Evolutionary conservation across 163 green algal species (phyloP), one percentile per base, ranked within the genome.

Genomic region (Prototheca wickerhamii): DNA sequence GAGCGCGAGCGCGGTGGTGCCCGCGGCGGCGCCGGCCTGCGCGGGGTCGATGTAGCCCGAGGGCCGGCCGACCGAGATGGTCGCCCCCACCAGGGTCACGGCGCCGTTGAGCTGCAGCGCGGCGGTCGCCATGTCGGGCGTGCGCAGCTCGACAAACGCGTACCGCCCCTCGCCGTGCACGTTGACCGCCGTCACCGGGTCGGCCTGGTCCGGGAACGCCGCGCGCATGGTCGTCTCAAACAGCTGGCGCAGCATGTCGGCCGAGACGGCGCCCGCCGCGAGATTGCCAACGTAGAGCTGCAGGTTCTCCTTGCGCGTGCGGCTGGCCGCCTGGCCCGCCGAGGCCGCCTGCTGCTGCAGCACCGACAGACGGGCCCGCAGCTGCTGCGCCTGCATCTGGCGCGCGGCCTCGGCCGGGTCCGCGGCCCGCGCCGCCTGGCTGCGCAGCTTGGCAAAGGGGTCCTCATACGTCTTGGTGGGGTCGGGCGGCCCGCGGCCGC

Each of bases 241-340:
- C 56, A 95, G 82, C 74, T 90, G 75, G 31, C 76, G 63, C 67
- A 93, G 76, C 70, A 77, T 77, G 54, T 72, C 63, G 17, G 23
- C 76, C 0, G 79, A 91, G 30, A 95, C 83, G 26, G 82, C 63
- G 30, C 87, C 80, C 12, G 69, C 53, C 25, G 82, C 77, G 40
- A 94, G 70, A 61, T 91, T 91, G 60, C 87, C 87, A n/a, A 94
- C 78, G 57, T 94, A 91, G 29, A 94, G 73, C 81, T 88, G 75
- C 44, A 62, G 12, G 44, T 37, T 43, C 84, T 94, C 87, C 12
- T 87, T 75, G 61, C 94, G 87, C 26, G 87, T 90, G 67, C 91
- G 92, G 62, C 70, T 85, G n/a, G 80, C 82, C 5, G 85, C 84
- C 18, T 73, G 76, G 23, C 84, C 79, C 29, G 88, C 86, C 10